Base-by-base conservation (phyloP, 2,329 filamentous ascomycete genomes). In the Corinectria fuckeliana region DNA sequence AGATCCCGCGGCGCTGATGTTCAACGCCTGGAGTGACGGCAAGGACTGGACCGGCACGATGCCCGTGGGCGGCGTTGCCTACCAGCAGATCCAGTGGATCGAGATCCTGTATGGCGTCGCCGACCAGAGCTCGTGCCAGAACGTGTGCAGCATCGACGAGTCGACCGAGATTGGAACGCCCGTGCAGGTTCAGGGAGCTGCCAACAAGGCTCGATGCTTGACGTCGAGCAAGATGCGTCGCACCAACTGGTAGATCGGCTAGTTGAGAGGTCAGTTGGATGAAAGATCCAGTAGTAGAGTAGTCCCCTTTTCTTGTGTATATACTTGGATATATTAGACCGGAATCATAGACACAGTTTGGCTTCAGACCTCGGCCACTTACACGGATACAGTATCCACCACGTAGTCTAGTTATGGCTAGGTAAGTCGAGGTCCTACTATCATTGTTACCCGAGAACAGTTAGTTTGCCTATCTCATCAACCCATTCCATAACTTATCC, bases 1-100 rank as follows among this genome's bases (percentile, higher is more conserved):
- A 9, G 80, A 83, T 50, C 76, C 80, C 5, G 80, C 80, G 38
- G 77, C 77, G 34, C 68, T 87, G 38, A 78, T 82, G 10, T 76
- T 88, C 58, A 88, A 87, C 65, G 78, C 84, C 50, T 88, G 85
- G 85, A 83, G 82, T 48, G 81, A 87, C 58, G 85, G 85, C 3
- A 81, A 82, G 3, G 72, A 75, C 25, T 88, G 85, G 85, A 81
- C 81, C 5, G 84, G 84, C 5, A 78, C 81, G 32, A 86, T 88
- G 84, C 76, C 69, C 0, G 72, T 76, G 8, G 77, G 77, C 1
- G 76, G 75, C 14, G 75, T 76, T 38, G 85, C 85, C 0, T 82
- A 81, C 60, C 75, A 87, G 63, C 81, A 87, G 65, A 78, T 88
- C 11, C 81, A 86, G 75, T 88, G 84, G 85, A 80, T 88, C 48